Conservation (phyloP, 2,329 filamentous ascomycete species). For the Laburnicola sp. region DNA sequence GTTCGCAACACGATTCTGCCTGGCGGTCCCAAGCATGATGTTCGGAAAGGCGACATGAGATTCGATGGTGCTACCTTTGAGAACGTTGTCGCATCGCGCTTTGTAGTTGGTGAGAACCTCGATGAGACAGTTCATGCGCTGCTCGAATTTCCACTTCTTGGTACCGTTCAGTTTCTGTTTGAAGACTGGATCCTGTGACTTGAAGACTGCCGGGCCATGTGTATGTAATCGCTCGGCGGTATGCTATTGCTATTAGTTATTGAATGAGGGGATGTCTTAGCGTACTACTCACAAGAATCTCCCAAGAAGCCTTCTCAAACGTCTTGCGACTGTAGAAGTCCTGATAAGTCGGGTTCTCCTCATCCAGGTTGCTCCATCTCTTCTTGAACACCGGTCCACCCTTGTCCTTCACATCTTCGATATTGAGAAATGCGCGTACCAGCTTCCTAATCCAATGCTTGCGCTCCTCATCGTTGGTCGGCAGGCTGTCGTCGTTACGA, state of each 20-base stretch:
- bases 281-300: background rate
- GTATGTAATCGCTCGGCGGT: background rate
- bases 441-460: background rate
- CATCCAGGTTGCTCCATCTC: background rate
- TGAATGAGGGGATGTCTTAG: background rate
- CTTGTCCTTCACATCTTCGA: background rate
- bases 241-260: background rate
- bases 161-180: background rate
- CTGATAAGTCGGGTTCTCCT: background rate
- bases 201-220: background rate
- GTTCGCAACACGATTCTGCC: slow-evolving; percentile 1
- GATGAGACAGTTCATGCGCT: background rate
- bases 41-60: background rate
- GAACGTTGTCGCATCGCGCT: slow-evolving; percentile 6
- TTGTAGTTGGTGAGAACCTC: slow-evolving; percentile 5
- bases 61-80: background rate
- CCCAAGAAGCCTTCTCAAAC: background rate
- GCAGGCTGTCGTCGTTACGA: background rate
- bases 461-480: background rate
- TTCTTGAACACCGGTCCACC: background rate
- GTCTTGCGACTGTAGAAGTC: background rate
- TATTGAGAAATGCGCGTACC: background rate
- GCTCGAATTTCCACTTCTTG: background rate
- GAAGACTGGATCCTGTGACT: background rate
- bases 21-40: background rate